phyloP scores from a whole-genome alignment of 179 eudicot species.

The Silene coronaria region DNA sequence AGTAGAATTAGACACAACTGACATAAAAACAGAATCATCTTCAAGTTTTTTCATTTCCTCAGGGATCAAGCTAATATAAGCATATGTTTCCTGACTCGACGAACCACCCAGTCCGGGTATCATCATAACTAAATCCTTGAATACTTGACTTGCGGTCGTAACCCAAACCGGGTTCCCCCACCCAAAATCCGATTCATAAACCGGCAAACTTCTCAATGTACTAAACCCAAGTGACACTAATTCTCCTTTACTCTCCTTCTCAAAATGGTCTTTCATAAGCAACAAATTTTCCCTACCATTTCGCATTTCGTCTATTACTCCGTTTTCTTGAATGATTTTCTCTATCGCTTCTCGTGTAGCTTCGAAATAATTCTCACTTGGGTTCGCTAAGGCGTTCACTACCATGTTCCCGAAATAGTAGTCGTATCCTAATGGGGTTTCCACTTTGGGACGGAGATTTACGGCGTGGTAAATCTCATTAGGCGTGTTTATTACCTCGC shows the following conservation, averaged over 20 bases:
- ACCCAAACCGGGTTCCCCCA: constrained; percentile 46
- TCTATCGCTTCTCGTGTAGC: background rate
- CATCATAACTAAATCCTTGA: constrained; percentile 18
- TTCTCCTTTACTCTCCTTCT: constrained; percentile 19
- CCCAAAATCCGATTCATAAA: constrained; percentile 41
- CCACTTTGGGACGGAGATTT: constrained; percentile 20
- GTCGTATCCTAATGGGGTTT: background rate
- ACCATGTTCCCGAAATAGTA: constrained; percentile 30
- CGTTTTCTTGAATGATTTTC: background rate
- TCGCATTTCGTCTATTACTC: constrained; percentile 5
- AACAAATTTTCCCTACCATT: constrained; percentile 25
- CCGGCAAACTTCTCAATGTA: constrained; percentile 29
- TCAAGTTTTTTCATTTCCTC: constrained; percentile 34
- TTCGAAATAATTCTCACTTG: background rate
- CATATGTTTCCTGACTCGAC: constrained; percentile 29
- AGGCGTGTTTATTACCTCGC: background rate
- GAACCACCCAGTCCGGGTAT: constrained; percentile 15
- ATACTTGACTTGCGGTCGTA: constrained; percentile 15
- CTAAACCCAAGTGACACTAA: constrained; percentile 25
- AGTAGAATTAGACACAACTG: constrained; percentile 12
- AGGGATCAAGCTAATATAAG: constrained; percentile 25
- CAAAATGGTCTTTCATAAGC: constrained; percentile 9
- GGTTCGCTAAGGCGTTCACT: constrained; percentile 10
- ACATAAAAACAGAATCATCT: constrained; percentile 21
- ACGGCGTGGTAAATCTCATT: constrained; percentile 15